Percentiles rank a stretch among this genome's conserved stretches.
Conservation (phyloP, 495 filamentous ascomycete species). For the Jackrogersella minutella region DNA sequence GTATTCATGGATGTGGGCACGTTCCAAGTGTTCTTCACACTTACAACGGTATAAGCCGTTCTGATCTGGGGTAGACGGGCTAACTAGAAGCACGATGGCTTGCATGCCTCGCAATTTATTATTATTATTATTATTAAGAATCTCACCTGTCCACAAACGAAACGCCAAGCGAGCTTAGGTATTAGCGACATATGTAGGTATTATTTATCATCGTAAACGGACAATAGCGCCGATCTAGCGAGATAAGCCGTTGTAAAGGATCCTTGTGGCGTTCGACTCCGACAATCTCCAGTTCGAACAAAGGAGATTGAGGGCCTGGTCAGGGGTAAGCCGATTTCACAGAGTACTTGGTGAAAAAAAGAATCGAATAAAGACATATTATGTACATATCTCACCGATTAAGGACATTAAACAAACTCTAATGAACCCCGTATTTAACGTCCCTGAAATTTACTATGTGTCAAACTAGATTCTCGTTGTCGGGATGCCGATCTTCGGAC, state of each 20-base stretch:
- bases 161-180: constrained; percentile 23
- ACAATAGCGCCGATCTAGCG: constrained; percentile 38
- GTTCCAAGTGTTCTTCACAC: constrained; percentile 18
- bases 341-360: too few relatives aligned
- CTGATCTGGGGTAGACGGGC: constrained; percentile 26
- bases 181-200: constrained; percentile 11
- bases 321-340: too few relatives aligned
- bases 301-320: too few relatives aligned
- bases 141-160: constrained; percentile 16
- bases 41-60: constrained; percentile 13
- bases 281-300: constrained; percentile 3
- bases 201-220: constrained; percentile 22
- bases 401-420: neutral
- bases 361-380: neutral
- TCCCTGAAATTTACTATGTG: neutral
- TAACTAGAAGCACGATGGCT: constrained; percentile 16
- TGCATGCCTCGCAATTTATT: constrained; percentile 27
- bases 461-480: constrained; percentile 5
- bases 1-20: too few relatives aligned
- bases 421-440: neutral
- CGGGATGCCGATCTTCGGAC: constrained; percentile 23
- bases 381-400: too few relatives aligned
- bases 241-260: constrained; percentile 28
- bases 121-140: constrained; percentile 22
- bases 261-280: constrained; percentile 4